Conservation (phyloP, 345 rosid genomes). For the Capsella bursapastoris region DNA sequence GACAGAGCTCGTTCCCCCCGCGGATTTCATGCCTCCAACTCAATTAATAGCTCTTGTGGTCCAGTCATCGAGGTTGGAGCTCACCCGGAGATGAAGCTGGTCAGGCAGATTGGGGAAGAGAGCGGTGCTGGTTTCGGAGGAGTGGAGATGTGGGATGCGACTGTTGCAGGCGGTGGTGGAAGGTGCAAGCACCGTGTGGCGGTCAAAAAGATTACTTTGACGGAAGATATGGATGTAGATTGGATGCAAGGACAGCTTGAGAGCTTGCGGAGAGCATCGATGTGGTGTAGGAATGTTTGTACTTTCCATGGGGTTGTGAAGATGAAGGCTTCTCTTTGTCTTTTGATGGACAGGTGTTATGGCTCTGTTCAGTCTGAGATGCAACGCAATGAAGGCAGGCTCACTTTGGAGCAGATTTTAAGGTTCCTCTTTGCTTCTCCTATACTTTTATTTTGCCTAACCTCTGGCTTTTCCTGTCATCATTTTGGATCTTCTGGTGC, state of each 20-base stretch:
- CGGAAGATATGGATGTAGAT: conserved; percentile 77
- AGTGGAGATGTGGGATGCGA: conserved; percentile 81
- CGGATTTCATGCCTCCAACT: conserved; percentile 67
- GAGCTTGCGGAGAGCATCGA: conserved; percentile 64
- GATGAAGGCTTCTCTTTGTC: conserved; percentile 65
- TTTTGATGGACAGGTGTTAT: conserved; percentile 79
- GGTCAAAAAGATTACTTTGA: conserved; percentile 69
- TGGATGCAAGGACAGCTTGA: conserved; percentile 88
- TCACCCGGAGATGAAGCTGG: conserved; percentile 70
- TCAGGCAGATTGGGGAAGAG: conserved; percentile 69
- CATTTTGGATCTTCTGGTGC: conserved; percentile 3
- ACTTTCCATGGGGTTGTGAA: conserved; percentile 82
- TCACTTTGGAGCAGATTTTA: conserved; percentile 92
- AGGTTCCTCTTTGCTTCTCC: conserved; percentile 55
- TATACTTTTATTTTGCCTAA: background rate
- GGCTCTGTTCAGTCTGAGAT: conserved; percentile 94
- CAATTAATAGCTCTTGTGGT: conserved; percentile 58
- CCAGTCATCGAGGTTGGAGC: conserved; percentile 77
- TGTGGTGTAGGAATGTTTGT: conserved; percentile 98
- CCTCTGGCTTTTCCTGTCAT: conserved; percentile 6
- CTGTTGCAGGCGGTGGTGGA: conserved; percentile 52
- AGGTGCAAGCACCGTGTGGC: conserved; percentile 75
- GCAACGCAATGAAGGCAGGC: conserved; percentile 90
- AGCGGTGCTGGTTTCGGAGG: conserved; percentile 49
- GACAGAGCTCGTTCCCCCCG: conserved; percentile 50